Conservation (phyloP, 2,329 filamentous ascomycete genomes). For the Septoria linicola region DNA sequence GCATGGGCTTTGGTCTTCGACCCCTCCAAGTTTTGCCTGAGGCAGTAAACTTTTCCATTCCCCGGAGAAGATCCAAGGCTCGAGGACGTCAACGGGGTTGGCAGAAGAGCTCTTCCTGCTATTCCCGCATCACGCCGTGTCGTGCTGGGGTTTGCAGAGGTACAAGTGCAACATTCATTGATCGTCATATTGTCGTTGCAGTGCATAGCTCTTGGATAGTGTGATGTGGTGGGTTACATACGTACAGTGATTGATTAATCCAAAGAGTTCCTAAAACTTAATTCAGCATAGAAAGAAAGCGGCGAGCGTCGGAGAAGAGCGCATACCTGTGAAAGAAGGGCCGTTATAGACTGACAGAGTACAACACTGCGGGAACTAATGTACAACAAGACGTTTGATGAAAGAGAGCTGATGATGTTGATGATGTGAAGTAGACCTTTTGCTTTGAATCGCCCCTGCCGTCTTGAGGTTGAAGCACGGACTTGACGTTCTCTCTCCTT, state of each 20-base stretch:
- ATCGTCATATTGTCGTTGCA: no score
- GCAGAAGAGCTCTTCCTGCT: conserved; percentile 1
- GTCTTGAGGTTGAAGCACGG: no score
- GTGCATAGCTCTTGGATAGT: no score
- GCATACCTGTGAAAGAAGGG: no score
- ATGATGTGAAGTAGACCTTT: neutral
- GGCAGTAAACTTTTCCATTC: neutral
- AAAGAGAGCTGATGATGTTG: neutral
- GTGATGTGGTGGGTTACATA: no score
- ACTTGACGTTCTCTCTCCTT: no score
- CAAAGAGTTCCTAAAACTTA: no score
- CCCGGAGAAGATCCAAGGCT: conserved; percentile 8
- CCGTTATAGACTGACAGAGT: no score
- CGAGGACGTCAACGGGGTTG: conserved; percentile 2
- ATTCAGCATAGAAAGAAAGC: no score
- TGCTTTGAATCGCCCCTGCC: neutral
- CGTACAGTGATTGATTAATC: no score
- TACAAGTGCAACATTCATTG: neutral
- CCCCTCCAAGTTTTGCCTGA: conserved; percentile 5
- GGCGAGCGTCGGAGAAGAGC: no score
- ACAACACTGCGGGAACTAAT: neutral
- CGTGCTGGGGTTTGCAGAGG: neutral
- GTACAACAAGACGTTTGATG: neutral
- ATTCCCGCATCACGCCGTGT: conserved; percentile 3
- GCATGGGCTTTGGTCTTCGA: conserved; percentile 1